Base-by-base conservation (phyloP, 2,329 filamentous ascomycete species). In the Mycosphaerella sp. region DNA sequence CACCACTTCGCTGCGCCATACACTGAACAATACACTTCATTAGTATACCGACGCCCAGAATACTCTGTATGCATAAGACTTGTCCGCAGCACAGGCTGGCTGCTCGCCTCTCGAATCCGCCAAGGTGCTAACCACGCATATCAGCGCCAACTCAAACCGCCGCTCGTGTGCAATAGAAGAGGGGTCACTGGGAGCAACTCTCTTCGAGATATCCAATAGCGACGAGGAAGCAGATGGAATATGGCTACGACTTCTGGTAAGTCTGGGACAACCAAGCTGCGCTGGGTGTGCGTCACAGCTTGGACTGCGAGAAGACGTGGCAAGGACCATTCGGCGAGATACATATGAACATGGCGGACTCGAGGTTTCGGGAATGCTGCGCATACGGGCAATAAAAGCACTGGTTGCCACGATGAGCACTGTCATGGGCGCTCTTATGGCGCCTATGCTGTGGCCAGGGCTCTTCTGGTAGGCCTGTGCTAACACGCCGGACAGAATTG, bases 181-280 rank as follows among this genome's bases (percentile, higher is more conserved):
- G 47, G 40, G 37, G 39, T 7, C 39, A 16, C 8, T 41, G 3
- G 39, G 39, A 41, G 52, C 16, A 36, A 36, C 42, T 32, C 36
- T 16, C 17, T 39, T 34, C 27, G 37, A 39, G 44, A 40, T 13
- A 10, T 25, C 8, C 18, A 27, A 35, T 21, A 45, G 44, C 25
- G 25, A 34, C 34, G 43, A 37, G 46, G 28, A 44, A 17, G 16
- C 51, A 44, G 57, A 54, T 45, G 44, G 51, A 53, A 48, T 21
- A 59, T 59, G 58, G 58, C 58, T 30, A 60, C 58, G 53, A 53
- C 58, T 47, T 54, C 54, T 48, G 58, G 58, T 60, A 54, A 50
- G 55, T 56, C 39, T 13, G 28, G 8, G 30, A 36, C 21, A 25
- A 25, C 21, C 3, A 25, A 5, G 21, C 21, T 25, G 21, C 21